phyloP scores from a whole-genome alignment of 1,284 basidiomycete species.

The Ceratobasidium sp. region DNA sequence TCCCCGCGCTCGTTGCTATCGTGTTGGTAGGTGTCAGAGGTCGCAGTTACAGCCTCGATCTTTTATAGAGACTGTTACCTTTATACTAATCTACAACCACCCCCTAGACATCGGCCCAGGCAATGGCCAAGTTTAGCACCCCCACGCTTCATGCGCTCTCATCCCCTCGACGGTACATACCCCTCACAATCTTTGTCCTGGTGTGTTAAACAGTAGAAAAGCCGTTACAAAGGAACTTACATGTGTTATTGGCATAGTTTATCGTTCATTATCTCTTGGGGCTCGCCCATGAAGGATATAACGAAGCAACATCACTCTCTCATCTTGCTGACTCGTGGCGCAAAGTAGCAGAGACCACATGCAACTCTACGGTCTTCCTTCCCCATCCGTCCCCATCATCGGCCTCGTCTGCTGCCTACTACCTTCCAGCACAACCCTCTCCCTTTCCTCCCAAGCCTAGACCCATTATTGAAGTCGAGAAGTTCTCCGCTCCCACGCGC shows the following conservation, averaged over 20 bases:
- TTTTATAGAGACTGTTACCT: neutral
- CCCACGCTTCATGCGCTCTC: constrained; percentile 10
- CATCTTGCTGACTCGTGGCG: constrained; percentile 27
- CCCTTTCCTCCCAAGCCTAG: neutral
- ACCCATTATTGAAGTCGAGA: constrained; percentile 13
- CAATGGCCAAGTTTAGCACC: constrained; percentile 25
- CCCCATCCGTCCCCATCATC: constrained; percentile 42
- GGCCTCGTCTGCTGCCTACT: constrained; percentile 51
- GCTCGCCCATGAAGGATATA: constrained; percentile 55
- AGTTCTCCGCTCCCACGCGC: constrained; percentile 42
- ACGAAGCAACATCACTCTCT: constrained; percentile 54
- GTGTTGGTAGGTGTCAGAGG: neutral
- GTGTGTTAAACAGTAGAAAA: constrained; percentile 56
- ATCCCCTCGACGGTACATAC: constrained; percentile 73
- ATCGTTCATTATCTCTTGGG: constrained; percentile 55
- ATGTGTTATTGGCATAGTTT: constrained; percentile 46
- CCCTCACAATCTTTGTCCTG: constrained; percentile 71
- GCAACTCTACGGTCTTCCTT: constrained; percentile 35
- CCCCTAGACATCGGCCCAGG: neutral
- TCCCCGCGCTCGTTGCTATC: neutral
- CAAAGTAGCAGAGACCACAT: constrained; percentile 25
- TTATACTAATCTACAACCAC: neutral
- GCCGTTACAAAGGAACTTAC: neutral
- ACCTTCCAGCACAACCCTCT: constrained; percentile 26
- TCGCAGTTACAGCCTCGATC: neutral